These are phyloP conservation scores for Pseudogymnoascus sp. DNA, from an alignment of 2,329 filamentous ascomycete genomes.

Conservation along the genomic window DNA sequence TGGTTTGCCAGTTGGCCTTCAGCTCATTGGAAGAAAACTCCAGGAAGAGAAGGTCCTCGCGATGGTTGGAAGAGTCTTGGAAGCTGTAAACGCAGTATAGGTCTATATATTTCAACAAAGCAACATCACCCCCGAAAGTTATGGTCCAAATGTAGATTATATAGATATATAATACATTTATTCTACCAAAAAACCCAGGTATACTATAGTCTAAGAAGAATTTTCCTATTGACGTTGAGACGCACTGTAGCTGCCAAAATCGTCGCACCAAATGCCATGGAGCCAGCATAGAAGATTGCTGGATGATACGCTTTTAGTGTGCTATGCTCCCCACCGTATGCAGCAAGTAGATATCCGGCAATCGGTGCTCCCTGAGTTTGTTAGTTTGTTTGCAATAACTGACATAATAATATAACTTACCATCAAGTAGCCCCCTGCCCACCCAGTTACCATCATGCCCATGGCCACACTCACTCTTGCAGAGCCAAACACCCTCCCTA, in stretches of 20 bases:
- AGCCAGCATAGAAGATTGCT: conserved; percentile 56
- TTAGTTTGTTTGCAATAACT: neutral
- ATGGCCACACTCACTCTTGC: conserved; percentile 48
- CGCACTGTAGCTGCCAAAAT: conserved; percentile 37
- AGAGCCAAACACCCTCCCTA: conserved; percentile 52
- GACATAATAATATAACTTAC: conserved; percentile 30
- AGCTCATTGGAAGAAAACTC: conserved; percentile 70
- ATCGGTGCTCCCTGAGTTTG: conserved; percentile 46
- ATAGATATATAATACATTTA: neutral
- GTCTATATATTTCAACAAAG: neutral
- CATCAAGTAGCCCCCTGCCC: conserved; percentile 55
- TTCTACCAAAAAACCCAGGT: neutral
- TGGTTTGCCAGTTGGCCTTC: conserved; percentile 74
- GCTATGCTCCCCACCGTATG: conserved; percentile 43
- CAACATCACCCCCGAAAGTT: neutral
- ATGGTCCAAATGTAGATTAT: neutral
- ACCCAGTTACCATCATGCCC: conserved; percentile 55
- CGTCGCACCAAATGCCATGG: conserved; percentile 41
- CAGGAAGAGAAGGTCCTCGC: conserved; percentile 84
- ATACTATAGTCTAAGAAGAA: conserved; percentile 31
- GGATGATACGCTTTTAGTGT: conserved; percentile 49
- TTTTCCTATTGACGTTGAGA: conserved; percentile 35
- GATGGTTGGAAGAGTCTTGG: conserved; percentile 61
- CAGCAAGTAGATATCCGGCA: conserved; percentile 51
- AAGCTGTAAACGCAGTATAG: neutral